These are phyloP conservation scores for Colletotrichum tabaci DNA, from an alignment of 2,329 filamentous ascomycete genomes.

Conservation along the genomic window DNA sequence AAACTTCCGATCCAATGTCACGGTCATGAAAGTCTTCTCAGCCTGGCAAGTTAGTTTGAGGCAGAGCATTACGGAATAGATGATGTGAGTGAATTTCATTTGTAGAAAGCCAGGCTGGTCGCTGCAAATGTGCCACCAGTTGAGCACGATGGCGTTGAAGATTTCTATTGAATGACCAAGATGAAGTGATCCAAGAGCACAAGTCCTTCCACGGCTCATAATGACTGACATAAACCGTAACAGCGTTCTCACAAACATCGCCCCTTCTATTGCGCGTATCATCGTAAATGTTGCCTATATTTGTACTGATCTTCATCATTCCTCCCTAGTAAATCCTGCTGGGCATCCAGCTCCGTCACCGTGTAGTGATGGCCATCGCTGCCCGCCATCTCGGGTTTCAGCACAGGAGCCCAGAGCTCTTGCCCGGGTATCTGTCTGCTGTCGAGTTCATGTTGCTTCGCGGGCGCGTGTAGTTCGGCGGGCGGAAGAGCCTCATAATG, in stretches of 20 bases:
- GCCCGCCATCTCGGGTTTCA: conserved; percentile 1
- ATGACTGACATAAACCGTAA: neutral
- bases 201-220: neutral
- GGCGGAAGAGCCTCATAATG: conserved; percentile 10
- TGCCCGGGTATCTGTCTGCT: neutral
- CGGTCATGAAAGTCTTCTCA: too few species aligned
- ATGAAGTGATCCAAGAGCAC: too few species aligned
- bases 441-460: neutral
- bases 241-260: neutral
- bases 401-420: neutral
- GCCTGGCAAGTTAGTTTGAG: too few species aligned
- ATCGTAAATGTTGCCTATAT: neutral
- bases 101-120: too few species aligned
- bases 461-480: neutral
- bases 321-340: neutral
- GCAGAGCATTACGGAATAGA: too few species aligned
- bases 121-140: too few species aligned
- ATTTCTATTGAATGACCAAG: too few species aligned
- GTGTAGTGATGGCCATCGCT: conserved; percentile 12
- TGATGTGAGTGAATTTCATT: too few species aligned
- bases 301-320: neutral
- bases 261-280: neutral
- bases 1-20: too few species aligned
- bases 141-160: too few species aligned
- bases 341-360: conserved; percentile 22